Evolutionary conservation across 768 basidiomycete species (phyloP), one percentile per base, ranked within the genome.

Genomic region (Mycena leptocephala): DNA sequence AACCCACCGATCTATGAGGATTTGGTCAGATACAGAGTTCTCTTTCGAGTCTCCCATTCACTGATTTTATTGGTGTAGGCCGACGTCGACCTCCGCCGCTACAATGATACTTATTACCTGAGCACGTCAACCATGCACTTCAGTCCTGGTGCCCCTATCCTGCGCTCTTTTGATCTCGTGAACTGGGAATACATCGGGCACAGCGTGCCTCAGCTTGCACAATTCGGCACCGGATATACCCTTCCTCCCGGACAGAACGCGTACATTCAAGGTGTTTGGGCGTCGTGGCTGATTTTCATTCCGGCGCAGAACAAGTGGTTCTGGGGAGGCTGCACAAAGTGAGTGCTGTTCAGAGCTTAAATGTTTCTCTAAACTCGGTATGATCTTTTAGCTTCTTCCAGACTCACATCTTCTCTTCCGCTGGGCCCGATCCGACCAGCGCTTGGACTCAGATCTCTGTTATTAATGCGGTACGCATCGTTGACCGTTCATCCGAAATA

Each of bases 141-240:
- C 64, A 78, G 77, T 37, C 79, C 77, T 1, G 77, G 77, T 37
- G 79, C 77, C 41, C 74, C 79, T 33, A 75, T 78, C 48, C 75
- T 80, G 3, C 79, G 77, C 28, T 79, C 79, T 22, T 79, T 68
- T n/a, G 78, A 79, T 35, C 78, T 79, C 28, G 69, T 79, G 39
- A 77, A 77, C 72, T 79, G 78, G 78, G 69, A 79, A 63, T 79
- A 76, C 53, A 72, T 76, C 18, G 78, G 78, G 10, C 78, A 79
- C 51, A 77, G 72, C 30, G 78, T 79, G n/a, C 76, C 78, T 55
- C 70, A 66, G 22, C 76, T 79, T 8, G 64, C 22, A 26, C 64
- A 70, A 24, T 79, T 76, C 32, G 74, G 68, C 20, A 65, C 76
- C 30, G 74, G 74, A 56, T 79, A 79, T 28, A 75, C 70, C 69